Base-by-base conservation (phyloP, 768 basidiomycete species). In the Tephrocybe rancida region DNA sequence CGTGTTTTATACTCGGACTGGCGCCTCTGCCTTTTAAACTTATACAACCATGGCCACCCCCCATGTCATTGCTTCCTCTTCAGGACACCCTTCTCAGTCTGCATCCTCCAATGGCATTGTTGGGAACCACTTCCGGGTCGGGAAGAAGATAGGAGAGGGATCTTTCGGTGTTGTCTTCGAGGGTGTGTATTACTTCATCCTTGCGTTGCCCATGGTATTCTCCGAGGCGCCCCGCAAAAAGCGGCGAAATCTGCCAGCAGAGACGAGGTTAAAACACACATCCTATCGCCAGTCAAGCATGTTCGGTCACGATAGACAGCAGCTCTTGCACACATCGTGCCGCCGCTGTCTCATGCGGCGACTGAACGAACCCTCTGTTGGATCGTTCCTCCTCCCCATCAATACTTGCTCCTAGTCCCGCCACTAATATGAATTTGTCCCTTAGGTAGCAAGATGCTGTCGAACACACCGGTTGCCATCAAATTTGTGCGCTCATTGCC, bases 91-190 rank as follows among this genome's bases (percentile, higher is more conserved):
- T 47, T 80, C 84, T 16, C 83, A 84, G 64, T 79, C 84, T 43
- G 74, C 83, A 44, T 77, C 82, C 25, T 79, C 80, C 35, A 88
- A 85, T 70, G 84, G 88, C 63, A 83, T 92, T 69, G 87, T 92
- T 54, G 90, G 90, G 38, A 85, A 78, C 64, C 84, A 90, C 68
- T 92, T 84, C 67, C 82, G 90, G 58, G 95, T 98, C 47, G 96
- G 96, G 46, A 95, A 96, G 82, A 98, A 98, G 85, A 96, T 98
- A 69, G 96, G 96, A 44, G 96, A 99, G 74, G 96, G 96, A 46
- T 92, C 89, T n/a, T 99, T 99, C 69, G 96, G 96, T 64, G 96
- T 98, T 60, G 89, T 98, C 57, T 93, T 97, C 73, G 88, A 98
- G 82, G 88, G 97, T 95, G 78, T 50, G 6, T 48, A 24, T n/a